Percentiles rank a stretch among this genome's conserved stretches.
These are phyloP conservation scores for Leucocoprinus sp. DNA, from an alignment of 768 basidiomycete species.

Conservation along the genomic window DNA sequence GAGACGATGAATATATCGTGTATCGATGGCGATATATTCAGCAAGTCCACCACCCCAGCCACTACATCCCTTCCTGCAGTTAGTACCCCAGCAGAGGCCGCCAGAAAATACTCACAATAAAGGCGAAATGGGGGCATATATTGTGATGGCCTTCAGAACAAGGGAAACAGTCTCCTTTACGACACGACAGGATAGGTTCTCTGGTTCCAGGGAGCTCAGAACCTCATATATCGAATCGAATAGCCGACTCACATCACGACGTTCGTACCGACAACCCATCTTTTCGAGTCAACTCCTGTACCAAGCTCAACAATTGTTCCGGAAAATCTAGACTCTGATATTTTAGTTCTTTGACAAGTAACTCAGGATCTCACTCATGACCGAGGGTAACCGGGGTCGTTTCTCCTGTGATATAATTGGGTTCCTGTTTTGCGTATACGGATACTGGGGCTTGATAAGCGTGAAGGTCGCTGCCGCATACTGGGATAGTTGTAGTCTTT, in stretches of 20 bases:
- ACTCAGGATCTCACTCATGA: slow-evolving; percentile 36
- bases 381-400: slow-evolving; percentile 34
- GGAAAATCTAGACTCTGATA: slow-evolving; percentile 19
- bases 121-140: slow-evolving; percentile 25
- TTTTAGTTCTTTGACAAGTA: not conserved
- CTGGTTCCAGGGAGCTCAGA: slow-evolving; percentile 17
- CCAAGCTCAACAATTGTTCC: slow-evolving; percentile 29
- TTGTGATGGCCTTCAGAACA: slow-evolving; percentile 28
- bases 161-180: slow-evolving; percentile 23
- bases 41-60: slow-evolving; percentile 36
- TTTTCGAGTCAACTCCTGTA: slow-evolving; percentile 22
- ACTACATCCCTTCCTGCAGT: slow-evolving; percentile 26
- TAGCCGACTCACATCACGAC: slow-evolving; percentile 23
- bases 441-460: slow-evolving; percentile 25
- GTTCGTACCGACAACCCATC: slow-evolving; percentile 27
- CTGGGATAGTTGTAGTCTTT: slow-evolving; percentile 12
- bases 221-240: not conserved
- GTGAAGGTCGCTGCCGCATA: slow-evolving; percentile 43
- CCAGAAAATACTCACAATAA: slow-evolving; percentile 33
- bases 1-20: slow-evolving; percentile 28
- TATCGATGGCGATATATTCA: slow-evolving; percentile 31
- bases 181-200: slow-evolving; percentile 35
- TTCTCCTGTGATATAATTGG: slow-evolving; percentile 31
- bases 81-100: too few species aligned
- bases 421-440: slow-evolving; percentile 21